phyloP scores from a whole-genome alignment of 306 rosid genomes.

The Rosa rugosa region DNA sequence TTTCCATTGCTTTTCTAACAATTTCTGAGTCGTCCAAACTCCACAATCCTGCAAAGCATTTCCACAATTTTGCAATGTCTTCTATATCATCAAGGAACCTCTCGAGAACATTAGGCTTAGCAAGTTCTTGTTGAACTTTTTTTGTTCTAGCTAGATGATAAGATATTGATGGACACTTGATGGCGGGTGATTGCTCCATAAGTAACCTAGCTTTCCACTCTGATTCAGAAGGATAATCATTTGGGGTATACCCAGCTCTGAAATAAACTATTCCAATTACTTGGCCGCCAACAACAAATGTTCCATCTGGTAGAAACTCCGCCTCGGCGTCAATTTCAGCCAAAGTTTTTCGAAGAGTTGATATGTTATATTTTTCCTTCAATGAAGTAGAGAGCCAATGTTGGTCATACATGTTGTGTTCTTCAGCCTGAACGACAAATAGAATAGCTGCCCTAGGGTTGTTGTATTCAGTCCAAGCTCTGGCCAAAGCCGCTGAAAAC shows the following conservation, averaged over 20 bases:
- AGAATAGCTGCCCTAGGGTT: constrained; percentile 69
- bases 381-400: constrained; percentile 62
- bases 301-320: constrained; percentile 74
- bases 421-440: constrained; percentile 84
- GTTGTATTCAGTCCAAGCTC: constrained; percentile 84
- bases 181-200: constrained; percentile 85
- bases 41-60: constrained; percentile 98
- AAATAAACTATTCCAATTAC: constrained; percentile 70
- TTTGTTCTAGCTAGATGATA: constrained; percentile 90
- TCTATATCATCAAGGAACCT: constrained; percentile 84
- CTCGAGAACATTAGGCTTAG: constrained; percentile 87
- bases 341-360: constrained; percentile 67
- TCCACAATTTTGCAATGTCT: constrained; percentile 70
- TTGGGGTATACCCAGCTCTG: constrained; percentile 85
- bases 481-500: constrained; percentile 68
- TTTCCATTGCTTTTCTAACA: constrained; percentile 59
- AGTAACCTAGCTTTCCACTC: constrained; percentile 91
- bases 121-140: constrained; percentile 93
- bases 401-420: constrained; percentile 94
- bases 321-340: constrained; percentile 79
- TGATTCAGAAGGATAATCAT: constrained; percentile 87
- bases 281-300: constrained; percentile 72
- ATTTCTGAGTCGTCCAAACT: constrained; percentile 82
- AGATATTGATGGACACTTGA: constrained; percentile 93
- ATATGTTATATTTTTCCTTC: constrained; percentile 68